Evolutionary conservation across 352 stramenopile genomes (phyloP).

Genomic region (Globisporangium polare): DNA sequence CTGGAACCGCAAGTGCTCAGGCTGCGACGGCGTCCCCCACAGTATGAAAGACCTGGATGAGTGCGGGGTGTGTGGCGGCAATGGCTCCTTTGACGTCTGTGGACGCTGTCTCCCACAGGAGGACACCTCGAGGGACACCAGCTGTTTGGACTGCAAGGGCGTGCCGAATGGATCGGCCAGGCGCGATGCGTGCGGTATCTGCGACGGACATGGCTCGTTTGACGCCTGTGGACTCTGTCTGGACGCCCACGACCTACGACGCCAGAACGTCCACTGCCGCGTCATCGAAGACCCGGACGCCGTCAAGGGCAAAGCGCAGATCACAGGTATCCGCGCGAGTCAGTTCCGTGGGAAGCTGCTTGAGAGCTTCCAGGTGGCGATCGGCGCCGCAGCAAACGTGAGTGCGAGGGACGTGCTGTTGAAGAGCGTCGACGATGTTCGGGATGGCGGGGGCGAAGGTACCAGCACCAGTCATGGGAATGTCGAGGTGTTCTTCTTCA

Average conservation of each 20-base stretch:
- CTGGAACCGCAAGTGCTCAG: conserved; percentile 25
- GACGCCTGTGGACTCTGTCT: conserved; percentile 35
- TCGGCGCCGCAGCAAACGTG: not conserved
- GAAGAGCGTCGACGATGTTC: conserved; percentile 2
- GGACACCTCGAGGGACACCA: conserved; percentile 16
- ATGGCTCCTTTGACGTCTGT: conserved; percentile 27
- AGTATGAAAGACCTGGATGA: conserved; percentile 22
- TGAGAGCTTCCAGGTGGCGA: conserved; percentile 10
- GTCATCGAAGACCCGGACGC: conserved; percentile 30
- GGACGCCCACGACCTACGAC: conserved; percentile 23
- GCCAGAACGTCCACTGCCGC: conserved; percentile 27
- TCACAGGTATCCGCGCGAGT: conserved; percentile 1
- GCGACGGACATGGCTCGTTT: conserved; percentile 29
- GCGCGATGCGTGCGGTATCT: conserved; percentile 27
- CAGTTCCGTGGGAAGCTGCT: conserved; percentile 1
- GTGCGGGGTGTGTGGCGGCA: conserved; percentile 30
- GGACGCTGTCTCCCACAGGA: conserved; percentile 23
- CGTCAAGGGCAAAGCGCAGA: conserved; percentile 17
- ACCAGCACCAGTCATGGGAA: no score
- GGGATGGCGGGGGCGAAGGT: not conserved
- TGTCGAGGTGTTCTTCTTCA: conserved; percentile 12
- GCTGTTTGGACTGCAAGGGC: conserved; percentile 30
- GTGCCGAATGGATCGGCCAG: conserved; percentile 17
- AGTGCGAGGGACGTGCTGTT: conserved; percentile 1
- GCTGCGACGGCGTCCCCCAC: conserved; percentile 25